phyloP scores from a whole-genome alignment of 2,329 filamentous ascomycete species.

The Didymella sp. region DNA sequence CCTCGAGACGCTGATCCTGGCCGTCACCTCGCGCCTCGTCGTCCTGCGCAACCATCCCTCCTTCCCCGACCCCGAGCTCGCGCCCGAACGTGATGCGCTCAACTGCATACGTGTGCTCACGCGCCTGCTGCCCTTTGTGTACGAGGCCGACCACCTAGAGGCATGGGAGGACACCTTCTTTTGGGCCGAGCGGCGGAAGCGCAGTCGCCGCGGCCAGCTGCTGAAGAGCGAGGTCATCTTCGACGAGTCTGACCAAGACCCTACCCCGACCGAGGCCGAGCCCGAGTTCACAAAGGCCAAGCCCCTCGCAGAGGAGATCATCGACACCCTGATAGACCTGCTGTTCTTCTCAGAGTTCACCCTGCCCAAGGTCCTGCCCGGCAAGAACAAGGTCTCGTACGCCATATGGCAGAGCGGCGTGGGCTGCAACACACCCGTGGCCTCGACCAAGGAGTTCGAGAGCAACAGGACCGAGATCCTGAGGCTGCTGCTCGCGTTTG shows the following conservation, averaged over 20 bases:
- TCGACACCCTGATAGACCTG: slow-evolving; percentile 86
- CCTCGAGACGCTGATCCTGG: slow-evolving; percentile 85
- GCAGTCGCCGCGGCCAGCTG: slow-evolving; percentile 48
- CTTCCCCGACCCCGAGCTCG: slow-evolving; percentile 85
- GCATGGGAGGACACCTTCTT: slow-evolving; percentile 94
- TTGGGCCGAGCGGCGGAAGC: slow-evolving; percentile 78
- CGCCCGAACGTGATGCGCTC: slow-evolving; percentile 83
- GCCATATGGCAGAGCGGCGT: slow-evolving; percentile 98
- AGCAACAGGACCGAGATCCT: slow-evolving; percentile 91
- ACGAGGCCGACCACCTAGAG: slow-evolving; percentile 83
- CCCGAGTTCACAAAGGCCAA: slow-evolving; percentile 81
- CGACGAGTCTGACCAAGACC: slow-evolving; percentile 71
- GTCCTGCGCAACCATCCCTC: slow-evolving; percentile 86
- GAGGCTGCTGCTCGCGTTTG: slow-evolving; percentile 81
- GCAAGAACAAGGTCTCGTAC: slow-evolving; percentile 83
- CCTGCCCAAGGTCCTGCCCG: slow-evolving; percentile 72
- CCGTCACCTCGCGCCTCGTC: slow-evolving; percentile 81
- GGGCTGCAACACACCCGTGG: slow-evolving; percentile 87
- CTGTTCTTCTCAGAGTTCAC: slow-evolving; percentile 93
- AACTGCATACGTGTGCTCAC: slow-evolving; percentile 95
- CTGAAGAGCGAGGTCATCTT: slow-evolving; percentile 78
- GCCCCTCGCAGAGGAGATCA: slow-evolving; percentile 88
- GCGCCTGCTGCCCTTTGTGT: slow-evolving; percentile 85
- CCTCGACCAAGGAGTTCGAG: slow-evolving; percentile 89
- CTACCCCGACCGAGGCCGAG: slow-evolving; percentile 52